A percentile compares a stretch with the other conserved stretches of the same genome.
Conservation (phyloP, 116 monocot species). For the Trichopus zeylanicus region DNA sequence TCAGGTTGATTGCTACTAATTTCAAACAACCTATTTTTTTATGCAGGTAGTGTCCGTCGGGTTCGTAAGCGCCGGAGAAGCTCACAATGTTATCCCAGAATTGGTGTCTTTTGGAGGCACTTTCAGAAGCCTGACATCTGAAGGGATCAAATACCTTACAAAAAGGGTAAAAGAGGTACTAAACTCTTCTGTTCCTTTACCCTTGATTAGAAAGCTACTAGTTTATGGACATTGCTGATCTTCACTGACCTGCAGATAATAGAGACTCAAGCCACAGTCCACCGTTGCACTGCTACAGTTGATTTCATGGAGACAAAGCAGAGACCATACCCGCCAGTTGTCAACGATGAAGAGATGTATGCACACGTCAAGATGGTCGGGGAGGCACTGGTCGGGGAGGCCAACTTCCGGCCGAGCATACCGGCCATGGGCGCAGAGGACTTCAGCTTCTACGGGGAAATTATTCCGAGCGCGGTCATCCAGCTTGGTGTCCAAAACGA, state of each 20-base stretch:
- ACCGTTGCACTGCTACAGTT: slow-evolving; percentile 47
- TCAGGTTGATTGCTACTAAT: neutral
- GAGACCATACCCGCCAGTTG: slow-evolving; percentile 55
- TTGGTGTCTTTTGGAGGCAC: slow-evolving; percentile 47
- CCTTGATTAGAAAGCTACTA: too few relatives aligned
- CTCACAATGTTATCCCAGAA: slow-evolving; percentile 34
- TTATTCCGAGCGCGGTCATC: slow-evolving; percentile 48
- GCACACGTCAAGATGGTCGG: slow-evolving; percentile 45
- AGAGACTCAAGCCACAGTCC: slow-evolving; percentile 44
- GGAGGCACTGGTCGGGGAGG: slow-evolving; percentile 41
- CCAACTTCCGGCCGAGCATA: slow-evolving; percentile 16
- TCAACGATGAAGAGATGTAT: slow-evolving; percentile 53
- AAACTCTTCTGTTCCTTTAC: neutral
- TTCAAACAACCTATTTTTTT: neutral
- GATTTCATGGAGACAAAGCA: slow-evolving; percentile 44
- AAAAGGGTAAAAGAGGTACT: slow-evolving; percentile 44
- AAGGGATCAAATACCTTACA: slow-evolving; percentile 25
- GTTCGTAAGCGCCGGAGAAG: slow-evolving; percentile 24
- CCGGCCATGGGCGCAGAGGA: slow-evolving; percentile 62
- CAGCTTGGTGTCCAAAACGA: slow-evolving; percentile 49
- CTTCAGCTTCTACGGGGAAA: slow-evolving; percentile 69
- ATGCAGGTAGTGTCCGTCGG: slow-evolving; percentile 48
- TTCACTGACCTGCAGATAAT: slow-evolving; percentile 35
- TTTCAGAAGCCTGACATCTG: slow-evolving; percentile 50
- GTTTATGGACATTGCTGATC: too few relatives aligned